Conservation (phyloP, 116 monocot genomes). For the Iris pallida region DNA sequence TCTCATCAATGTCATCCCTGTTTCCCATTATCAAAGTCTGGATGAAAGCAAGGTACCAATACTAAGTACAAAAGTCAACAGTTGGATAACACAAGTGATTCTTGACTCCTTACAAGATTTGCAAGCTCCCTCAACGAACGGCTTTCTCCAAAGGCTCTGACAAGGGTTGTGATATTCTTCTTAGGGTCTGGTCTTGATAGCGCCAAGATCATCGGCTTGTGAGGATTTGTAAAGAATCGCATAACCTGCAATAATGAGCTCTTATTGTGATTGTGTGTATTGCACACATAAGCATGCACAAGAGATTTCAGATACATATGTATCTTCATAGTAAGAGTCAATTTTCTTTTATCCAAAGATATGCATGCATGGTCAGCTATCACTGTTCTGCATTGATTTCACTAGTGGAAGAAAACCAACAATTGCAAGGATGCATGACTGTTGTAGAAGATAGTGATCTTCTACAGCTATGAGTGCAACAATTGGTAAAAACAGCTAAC, state of each 20-base stretch:
- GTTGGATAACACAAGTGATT: neutral
- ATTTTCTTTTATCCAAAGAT: no score
- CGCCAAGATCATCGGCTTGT: conserved; percentile 69
- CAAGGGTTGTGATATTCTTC: conserved; percentile 59
- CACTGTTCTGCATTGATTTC: no score
- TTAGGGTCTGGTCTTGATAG: conserved; percentile 61
- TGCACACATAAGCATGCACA: neutral
- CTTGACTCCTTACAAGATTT: conserved; percentile 42
- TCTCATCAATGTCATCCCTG: conserved; percentile 59
- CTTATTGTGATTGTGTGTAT: neutral
- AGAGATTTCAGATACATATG: no score
- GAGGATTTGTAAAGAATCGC: conserved; percentile 59
- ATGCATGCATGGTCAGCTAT: no score
- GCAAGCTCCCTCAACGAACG: conserved; percentile 64
- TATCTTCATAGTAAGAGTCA: no score
- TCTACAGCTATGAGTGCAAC: no score
- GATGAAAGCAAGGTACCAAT: conserved; percentile 2
- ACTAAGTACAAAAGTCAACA: neutral
- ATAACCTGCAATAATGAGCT: conserved; percentile 28
- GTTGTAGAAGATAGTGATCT: no score
- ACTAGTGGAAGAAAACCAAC: no score
- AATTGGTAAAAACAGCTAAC: no score
- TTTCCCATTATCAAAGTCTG: conserved; percentile 69
- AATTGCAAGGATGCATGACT: no score
- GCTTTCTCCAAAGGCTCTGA: conserved; percentile 68